Conservation (phyloP, 2,329 filamentous ascomycete genomes). For the Epicoccum nigrum region DNA sequence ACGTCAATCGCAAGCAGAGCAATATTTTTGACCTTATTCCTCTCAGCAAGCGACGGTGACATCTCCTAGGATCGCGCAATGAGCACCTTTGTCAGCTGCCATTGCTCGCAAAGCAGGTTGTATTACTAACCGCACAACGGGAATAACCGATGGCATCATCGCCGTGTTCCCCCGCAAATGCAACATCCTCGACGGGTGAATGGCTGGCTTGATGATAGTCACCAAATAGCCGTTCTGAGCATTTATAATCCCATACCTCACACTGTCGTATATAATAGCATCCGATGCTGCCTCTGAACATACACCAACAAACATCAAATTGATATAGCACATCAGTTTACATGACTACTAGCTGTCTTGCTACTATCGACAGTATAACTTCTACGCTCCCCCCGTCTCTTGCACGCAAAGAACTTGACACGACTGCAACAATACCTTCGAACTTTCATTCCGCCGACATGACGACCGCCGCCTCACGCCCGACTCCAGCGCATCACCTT, state of each 20-base stretch:
- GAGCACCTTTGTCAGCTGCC: conserved; percentile 32
- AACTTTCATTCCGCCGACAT: conserved; percentile 35
- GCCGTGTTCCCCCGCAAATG: conserved; percentile 28
- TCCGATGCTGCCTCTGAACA: conserved; percentile 4
- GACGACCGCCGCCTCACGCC: conserved; percentile 51
- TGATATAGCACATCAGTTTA: conserved; percentile 2
- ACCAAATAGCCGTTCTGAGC: conserved; percentile 11
- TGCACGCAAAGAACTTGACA: conserved; percentile 4
- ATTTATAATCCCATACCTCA: conserved; percentile 38
- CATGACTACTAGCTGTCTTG: conserved; percentile 7
- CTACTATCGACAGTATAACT: conserved; percentile 6
- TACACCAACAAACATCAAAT: conserved; percentile 4
- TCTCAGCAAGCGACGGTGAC: no score
- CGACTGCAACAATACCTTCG: background rate
- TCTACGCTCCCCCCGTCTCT: conserved; percentile 3
- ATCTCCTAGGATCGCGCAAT: conserved; percentile 32
- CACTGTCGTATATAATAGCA: conserved; percentile 29
- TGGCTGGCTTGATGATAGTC: conserved; percentile 5
- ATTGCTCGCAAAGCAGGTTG: conserved; percentile 21
- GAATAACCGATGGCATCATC: conserved; percentile 45
- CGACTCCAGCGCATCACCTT: conserved; percentile 52
- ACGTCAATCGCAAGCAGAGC: background rate
- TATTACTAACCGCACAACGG: conserved; percentile 39
- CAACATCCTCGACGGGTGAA: conserved; percentile 19
- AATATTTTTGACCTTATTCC: no score